Percentiles rank a stretch among this genome's conserved stretches.
These are phyloP conservation scores for Metschnikowia kofuensis DNA, from an alignment of 805 yeast species.

Conservation along the genomic window DNA sequence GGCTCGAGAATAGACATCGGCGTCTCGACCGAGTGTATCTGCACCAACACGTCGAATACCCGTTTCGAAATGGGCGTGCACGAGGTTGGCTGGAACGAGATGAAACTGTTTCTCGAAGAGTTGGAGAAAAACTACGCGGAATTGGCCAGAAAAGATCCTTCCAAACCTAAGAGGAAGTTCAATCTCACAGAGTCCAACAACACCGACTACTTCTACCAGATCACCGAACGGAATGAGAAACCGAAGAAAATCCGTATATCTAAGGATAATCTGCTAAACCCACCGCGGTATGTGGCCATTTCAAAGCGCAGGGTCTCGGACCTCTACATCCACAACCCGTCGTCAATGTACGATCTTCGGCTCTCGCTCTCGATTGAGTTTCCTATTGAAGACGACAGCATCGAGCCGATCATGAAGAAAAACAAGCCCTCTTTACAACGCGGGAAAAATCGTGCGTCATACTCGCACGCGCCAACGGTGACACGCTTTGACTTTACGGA, in stretches of 20 bases:
- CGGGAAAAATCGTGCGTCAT: slow-evolving; percentile 70
- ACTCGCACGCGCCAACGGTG: slow-evolving; percentile 68
- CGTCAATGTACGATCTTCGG: slow-evolving; percentile 72
- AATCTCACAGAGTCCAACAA: slow-evolving; percentile 59
- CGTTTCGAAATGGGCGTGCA: slow-evolving; percentile 66
- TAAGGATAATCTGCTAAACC: slow-evolving; percentile 53
- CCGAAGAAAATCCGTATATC: slow-evolving; percentile 66
- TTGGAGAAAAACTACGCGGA: slow-evolving; percentile 50
- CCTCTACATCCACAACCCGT: slow-evolving; percentile 69
- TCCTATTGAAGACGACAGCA: slow-evolving; percentile 60
- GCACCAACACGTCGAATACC: slow-evolving; percentile 53
- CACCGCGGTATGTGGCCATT: slow-evolving; percentile 69
- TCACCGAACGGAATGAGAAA: slow-evolving; percentile 59
- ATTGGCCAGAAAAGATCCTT: slow-evolving; percentile 25
- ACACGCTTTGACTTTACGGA: slow-evolving; percentile 72
- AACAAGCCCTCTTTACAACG: slow-evolving; percentile 56
- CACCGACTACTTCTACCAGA: slow-evolving; percentile 61
- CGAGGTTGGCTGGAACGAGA: slow-evolving; percentile 55
- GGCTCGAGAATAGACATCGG: slow-evolving; percentile 65
- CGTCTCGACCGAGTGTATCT: slow-evolving; percentile 65
- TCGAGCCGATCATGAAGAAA: slow-evolving; percentile 48
- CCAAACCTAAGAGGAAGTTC: slow-evolving; percentile 48
- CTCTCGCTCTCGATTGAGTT: slow-evolving; percentile 74
- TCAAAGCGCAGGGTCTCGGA: slow-evolving; percentile 74
- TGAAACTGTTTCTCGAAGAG: slow-evolving; percentile 52